Base-by-base conservation (phyloP, 1,284 basidiomycete species). In the Sparassis latifolia region DNA sequence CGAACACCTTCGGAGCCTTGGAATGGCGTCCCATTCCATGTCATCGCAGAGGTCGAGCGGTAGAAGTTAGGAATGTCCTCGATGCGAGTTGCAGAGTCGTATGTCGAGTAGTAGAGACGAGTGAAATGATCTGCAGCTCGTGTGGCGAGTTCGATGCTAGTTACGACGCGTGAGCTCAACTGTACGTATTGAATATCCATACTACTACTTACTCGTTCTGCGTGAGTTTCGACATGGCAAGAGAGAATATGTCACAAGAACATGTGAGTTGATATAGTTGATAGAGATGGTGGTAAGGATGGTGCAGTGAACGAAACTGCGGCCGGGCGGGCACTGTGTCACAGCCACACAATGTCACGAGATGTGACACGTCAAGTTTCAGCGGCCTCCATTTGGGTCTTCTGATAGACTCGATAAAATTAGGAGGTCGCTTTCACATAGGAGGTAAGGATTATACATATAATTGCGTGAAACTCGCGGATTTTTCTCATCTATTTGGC, bases 1-100 rank as follows among this genome's bases (percentile, higher is more conserved):
- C 75, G 76, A 41, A 92, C 70, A 4, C 84, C 86, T 12, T 84
- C 82, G 7, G 74, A 67, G 7, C 86, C 87, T 54, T 85, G 79
- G 52, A 84, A 81, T 1, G 87, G 83, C 52, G 80, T 89, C n/a
- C 89, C 89, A 59, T 92, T 92, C 89, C 89, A 92, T 39, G 83
- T 82, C 54, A 92, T 63, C 1, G 86, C 82, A 2, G 89, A 91
- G 2, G 73, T 72, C 20, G 80, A 70, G 3, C 89, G 81, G 62
- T 92, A 92, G 64, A 91, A 86, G 57, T 85, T 79, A 45, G 85
- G 84, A 5, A 92, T 67, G 59, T 86, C 84, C 44, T 79, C 75
- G 37, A 79, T 70, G 42, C 88, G 80, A 20, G 80, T 80, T 50
- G 78, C 67, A 9, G 87, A 86, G 69, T 91, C 88, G 67, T 90